phyloP scores from a whole-genome alignment of 1,139 yeast species.

The Hemisphaericaspora xylofermentans region DNA sequence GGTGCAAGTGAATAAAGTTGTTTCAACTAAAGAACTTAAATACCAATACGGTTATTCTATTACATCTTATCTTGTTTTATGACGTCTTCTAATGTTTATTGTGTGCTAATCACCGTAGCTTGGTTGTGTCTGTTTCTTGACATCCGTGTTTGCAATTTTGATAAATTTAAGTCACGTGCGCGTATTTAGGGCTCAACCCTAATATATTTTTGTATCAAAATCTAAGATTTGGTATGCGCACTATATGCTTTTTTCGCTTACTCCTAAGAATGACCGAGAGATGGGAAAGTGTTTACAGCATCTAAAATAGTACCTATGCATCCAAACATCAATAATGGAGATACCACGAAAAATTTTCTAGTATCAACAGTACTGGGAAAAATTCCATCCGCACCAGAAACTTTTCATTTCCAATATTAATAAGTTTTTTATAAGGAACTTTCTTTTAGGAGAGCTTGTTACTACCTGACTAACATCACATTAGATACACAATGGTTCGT shows the following conservation, averaged over 20 bases:
- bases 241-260: not conserved
- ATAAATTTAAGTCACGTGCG: not conserved
- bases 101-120: too few species aligned
- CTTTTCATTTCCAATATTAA: constrained; percentile 4
- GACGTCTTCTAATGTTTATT: too few species aligned
- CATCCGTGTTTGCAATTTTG: too few species aligned
- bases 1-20: too few species aligned
- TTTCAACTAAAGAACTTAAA: too few species aligned
- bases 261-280: too few species aligned
- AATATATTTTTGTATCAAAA: not conserved
- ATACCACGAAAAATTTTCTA: not conserved
- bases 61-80: too few species aligned
- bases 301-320: not conserved
- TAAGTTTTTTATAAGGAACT: constrained; percentile 1
- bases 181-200: not conserved
- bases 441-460: constrained; percentile 1
- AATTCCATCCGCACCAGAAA: constrained; percentile 1
- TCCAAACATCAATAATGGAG: constrained; percentile 7
- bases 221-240: not conserved
- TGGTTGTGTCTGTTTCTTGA: too few species aligned
- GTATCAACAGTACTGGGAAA: not conserved
- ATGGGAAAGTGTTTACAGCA: not conserved
- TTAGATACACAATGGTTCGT: constrained; percentile 49
- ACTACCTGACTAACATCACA: constrained; percentile 4
- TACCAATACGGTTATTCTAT: too few species aligned